Conservation (phyloP, 2,329 filamentous ascomycete species). For the Lojkania enalia region DNA sequence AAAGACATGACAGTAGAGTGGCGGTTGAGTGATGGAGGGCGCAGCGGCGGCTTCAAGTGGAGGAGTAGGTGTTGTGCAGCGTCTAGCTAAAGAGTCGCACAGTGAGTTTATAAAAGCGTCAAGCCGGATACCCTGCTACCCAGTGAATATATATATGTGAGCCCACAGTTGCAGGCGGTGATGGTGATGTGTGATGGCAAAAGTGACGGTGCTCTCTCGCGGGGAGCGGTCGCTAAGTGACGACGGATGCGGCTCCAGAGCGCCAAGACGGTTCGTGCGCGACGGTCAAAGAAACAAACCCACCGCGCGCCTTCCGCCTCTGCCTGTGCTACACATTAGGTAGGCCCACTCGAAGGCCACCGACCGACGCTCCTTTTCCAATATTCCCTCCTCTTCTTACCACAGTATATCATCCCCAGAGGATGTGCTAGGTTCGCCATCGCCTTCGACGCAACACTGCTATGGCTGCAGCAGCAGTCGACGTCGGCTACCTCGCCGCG, state of each 20-base stretch:
- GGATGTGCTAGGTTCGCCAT: conserved; percentile 26
- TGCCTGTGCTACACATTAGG: background rate
- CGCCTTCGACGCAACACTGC: conserved; percentile 22
- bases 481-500: conserved; percentile 72
- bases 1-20: conserved; percentile 35
- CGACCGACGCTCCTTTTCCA: conserved; percentile 30
- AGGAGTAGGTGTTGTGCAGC: conserved; percentile 23
- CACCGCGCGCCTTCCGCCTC: background rate
- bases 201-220: background rate
- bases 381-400: conserved; percentile 13
- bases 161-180: background rate
- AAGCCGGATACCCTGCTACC: background rate
- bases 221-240: background rate
- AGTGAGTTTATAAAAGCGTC: conserved; percentile 7
- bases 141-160: too few species aligned
- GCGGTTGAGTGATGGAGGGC: background rate
- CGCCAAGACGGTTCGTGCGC: background rate
- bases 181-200: conserved; percentile 5
- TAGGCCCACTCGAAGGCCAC: background rate
- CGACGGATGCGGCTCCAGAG: background rate
- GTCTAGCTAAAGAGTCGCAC: conserved; percentile 41
- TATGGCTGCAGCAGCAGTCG: conserved; percentile 66
- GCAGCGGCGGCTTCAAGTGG: background rate
- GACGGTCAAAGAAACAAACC: conserved; percentile 8
- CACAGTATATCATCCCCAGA: conserved; percentile 10